Evolutionary conservation across 2,329 filamentous ascomycete genomes (phyloP).

Genomic region (Myriosclerotinia scirpicola): DNA sequence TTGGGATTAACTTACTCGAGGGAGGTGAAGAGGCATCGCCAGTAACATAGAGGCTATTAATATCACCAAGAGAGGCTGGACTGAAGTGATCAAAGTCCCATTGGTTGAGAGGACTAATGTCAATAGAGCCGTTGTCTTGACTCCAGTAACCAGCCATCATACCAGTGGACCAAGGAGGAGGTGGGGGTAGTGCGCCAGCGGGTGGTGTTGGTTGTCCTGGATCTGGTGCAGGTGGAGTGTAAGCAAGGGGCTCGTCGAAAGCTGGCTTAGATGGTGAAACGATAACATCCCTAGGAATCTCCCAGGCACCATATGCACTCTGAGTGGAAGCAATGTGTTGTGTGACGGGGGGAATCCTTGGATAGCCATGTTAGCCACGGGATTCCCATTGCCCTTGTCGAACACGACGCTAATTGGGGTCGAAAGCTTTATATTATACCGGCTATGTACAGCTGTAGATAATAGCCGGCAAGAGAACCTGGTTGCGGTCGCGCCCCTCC

Average conservation of each 20-base stretch:
- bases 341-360: slow-evolving; percentile 12
- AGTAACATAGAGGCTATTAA: not conserved
- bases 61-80: not conserved
- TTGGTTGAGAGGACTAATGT: not conserved
- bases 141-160: slow-evolving; percentile 21
- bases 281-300: not conserved
- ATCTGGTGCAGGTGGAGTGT: not conserved
- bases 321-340: slow-evolving; percentile 16
- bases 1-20: not conserved
- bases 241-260: slow-evolving; percentile 1
- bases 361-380: not conserved
- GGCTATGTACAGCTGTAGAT: too few relatives aligned
- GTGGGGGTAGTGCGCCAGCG: not conserved
- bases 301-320: slow-evolving; percentile 17
- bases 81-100: not conserved
- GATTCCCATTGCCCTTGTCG: too few relatives aligned
- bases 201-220: not conserved
- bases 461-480: too few relatives aligned
- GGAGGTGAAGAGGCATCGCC: not conserved
- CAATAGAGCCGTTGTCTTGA: not conserved
- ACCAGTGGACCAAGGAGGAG: slow-evolving; percentile 11
- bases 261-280: not conserved
- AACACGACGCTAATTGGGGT: too few relatives aligned
- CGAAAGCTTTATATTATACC: too few relatives aligned
- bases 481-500: too few relatives aligned